Conservation (phyloP, 169 alveolate species). For the Ichthyophthirius multifiliis region DNA sequence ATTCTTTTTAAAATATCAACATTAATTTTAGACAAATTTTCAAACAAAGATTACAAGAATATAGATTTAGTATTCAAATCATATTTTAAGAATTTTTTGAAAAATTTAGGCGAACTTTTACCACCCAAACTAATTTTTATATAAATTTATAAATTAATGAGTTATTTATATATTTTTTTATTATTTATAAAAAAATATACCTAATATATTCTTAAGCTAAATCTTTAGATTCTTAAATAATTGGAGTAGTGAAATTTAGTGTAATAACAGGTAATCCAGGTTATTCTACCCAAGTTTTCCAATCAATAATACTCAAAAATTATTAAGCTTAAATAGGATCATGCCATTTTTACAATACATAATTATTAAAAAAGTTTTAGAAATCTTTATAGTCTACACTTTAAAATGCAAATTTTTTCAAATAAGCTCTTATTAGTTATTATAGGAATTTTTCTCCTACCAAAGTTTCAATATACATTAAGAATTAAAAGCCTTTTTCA, state of each 20-base stretch:
- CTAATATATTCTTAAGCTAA: conserved; percentile 4
- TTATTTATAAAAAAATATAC: background rate
- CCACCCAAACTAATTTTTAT: background rate
- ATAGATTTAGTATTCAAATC: conserved; percentile 12
- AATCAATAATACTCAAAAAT: conserved; percentile 11
- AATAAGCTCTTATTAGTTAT: conserved; percentile 44
- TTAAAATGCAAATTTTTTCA: background rate
- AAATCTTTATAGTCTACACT: conserved; percentile 15
- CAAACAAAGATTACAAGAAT: conserved; percentile 22
- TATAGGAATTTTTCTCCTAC: conserved; percentile 63
- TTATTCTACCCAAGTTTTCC: conserved; percentile 47
- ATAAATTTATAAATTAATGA: background rate
- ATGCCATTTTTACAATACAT: conserved; percentile 6
- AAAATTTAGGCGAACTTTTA: background rate
- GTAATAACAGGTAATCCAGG: conserved; percentile 55
- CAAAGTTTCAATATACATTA: conserved; percentile 53
- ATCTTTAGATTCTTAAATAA: background rate
- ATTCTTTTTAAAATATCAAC: background rate
- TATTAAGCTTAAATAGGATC: background rate
- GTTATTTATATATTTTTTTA: too few species aligned
- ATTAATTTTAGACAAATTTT: background rate
- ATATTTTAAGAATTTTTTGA: conserved; percentile 17
- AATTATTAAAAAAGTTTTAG: conserved; percentile 35
- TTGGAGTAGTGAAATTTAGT: background rate
- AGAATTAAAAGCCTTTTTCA: conserved; percentile 78